Percentiles rank a stretch among this genome's conserved stretches.
These are phyloP conservation scores for Scolecobasidium constrictum DNA, from an alignment of 2,329 filamentous ascomycete genomes.

Conservation along the genomic window DNA sequence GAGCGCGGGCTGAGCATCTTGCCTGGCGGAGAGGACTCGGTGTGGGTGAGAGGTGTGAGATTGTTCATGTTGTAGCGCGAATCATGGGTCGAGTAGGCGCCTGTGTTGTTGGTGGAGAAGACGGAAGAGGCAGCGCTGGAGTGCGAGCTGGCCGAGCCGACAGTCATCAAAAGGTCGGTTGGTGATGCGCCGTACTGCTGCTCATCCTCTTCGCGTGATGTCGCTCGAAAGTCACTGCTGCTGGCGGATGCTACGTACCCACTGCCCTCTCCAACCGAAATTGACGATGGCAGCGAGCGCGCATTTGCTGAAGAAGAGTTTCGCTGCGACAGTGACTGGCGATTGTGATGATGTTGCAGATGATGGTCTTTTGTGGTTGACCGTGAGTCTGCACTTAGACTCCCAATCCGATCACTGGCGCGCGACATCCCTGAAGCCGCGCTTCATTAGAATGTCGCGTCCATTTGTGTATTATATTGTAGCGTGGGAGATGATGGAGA, in stretches of 20 bases:
- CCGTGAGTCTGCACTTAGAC: neutral
- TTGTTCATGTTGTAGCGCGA: constrained; percentile 16
- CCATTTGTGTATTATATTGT: too few relatives aligned
- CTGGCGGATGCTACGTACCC: neutral
- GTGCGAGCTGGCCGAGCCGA: constrained; percentile 62
- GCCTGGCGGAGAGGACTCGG: constrained; percentile 51
- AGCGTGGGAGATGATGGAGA: too few relatives aligned
- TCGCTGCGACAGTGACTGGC: constrained; percentile 3
- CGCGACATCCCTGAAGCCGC: neutral
- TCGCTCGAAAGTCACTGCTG: neutral
- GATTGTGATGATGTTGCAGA: neutral
- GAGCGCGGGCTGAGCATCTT: constrained; percentile 45
- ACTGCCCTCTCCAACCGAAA: neutral
- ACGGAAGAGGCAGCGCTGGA: constrained; percentile 61
- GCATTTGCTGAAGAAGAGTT: neutral
- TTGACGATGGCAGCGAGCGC: constrained; percentile 2
- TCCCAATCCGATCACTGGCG: neutral
- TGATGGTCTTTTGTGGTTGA: neutral
- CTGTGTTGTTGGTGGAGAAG: constrained; percentile 43
- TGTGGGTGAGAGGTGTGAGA: constrained; percentile 55
- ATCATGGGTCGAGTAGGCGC: neutral
- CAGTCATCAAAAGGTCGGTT: constrained; percentile 58
- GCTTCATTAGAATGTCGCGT: neutral
- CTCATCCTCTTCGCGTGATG: constrained; percentile 35
- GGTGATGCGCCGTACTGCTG: constrained; percentile 41